Evolutionary conservation across 805 yeast genomes (phyloP), one percentile per base, ranked within the genome.

Genomic region (Candida andamanensis): DNA sequence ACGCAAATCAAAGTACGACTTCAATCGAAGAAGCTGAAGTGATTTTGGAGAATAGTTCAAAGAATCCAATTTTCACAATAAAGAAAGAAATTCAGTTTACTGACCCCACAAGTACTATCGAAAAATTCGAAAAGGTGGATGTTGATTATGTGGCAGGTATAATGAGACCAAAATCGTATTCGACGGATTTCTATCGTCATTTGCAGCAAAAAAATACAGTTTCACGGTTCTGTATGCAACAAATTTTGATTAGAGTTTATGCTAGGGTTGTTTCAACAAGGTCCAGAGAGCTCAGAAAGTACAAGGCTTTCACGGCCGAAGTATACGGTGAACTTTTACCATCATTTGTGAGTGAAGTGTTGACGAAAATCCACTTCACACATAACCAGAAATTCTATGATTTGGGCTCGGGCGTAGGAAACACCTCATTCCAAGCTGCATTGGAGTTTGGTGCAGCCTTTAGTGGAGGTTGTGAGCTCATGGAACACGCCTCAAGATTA

Each of bases 281-380:
- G 21, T 76, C 82, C 0, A 60, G 65, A 12, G 74, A 74, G 33
- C 62, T 89, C 33, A 70, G 79, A 33, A 65, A 74, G 3, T 89
- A 89, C 54, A 78, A 79, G 49, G 94, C 95, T 0, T 89, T 89
- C 51, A 84, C 95, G 6, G 87, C 84, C 42, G 84, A 78, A 47
- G 95, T 86, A 1, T 89, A 89, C 54, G 97, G 97, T 7, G 97
- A 89, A 56, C 60, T 89, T 36, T 64, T 89, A 52, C 97, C 97
- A 1, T 62, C 68, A 4, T 85, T 89, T 44, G 64, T 84, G 25
- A 71, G 86, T 24, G 75, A 69, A 43, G 80, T 84, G 3, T 44
- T 66, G 27, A 54, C 63, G 8, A 82, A 80, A 47, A 80, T 86
- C 30, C 69, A 67, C 1, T 58, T 87, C 30, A 54, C 61, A 22